Evolutionary conservation across 1,284 basidiomycete species (phyloP).

Genomic region (Crepidotus sp.): DNA sequence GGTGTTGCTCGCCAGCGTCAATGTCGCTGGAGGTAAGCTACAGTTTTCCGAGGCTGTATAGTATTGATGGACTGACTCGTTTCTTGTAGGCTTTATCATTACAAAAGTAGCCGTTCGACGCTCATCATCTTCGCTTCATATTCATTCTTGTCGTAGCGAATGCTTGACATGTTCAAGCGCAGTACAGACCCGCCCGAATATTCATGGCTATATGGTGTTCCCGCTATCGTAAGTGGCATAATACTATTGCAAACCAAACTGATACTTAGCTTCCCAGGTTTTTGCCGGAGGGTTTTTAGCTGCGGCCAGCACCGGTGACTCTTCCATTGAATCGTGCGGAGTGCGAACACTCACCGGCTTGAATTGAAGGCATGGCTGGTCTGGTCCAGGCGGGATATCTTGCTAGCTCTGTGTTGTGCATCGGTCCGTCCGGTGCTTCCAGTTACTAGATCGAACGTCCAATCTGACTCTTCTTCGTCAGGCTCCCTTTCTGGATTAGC

Average conservation of each 20-base stretch:
- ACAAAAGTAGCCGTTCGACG: constrained; percentile 9
- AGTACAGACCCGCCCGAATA: constrained; percentile 78
- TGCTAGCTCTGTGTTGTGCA: constrained; percentile 73
- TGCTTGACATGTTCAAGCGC: constrained; percentile 89
- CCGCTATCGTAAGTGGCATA: constrained; percentile 36
- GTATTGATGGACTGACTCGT: neutral
- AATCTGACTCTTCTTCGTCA: constrained; percentile 21
- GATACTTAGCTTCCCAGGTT: constrained; percentile 29
- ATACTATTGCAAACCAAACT: neutral
- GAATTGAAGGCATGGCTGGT: constrained; percentile 48
- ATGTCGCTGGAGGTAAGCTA: constrained; percentile 69
- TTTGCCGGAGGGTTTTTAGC: constrained; percentile 76
- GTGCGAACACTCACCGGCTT: neutral
- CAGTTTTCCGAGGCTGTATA: constrained; percentile 36
- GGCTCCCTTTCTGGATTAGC: constrained; percentile 66
- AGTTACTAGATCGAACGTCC: neutral
- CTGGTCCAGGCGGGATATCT: constrained; percentile 80
- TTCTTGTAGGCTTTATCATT: constrained; percentile 16
- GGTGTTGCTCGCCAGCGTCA: constrained; percentile 75
- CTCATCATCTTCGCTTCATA: neutral
- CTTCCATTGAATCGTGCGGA: neutral
- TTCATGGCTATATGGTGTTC: constrained; percentile 70
- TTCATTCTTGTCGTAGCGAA: constrained; percentile 47
- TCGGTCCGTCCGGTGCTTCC: constrained; percentile 38
- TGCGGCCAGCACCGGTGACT: constrained; percentile 61